Evolutionary conservation across 2,329 filamentous ascomycete species (phyloP), one percentile per base, ranked within the genome.

Genomic region (Xylariaceae sp.): DNA sequence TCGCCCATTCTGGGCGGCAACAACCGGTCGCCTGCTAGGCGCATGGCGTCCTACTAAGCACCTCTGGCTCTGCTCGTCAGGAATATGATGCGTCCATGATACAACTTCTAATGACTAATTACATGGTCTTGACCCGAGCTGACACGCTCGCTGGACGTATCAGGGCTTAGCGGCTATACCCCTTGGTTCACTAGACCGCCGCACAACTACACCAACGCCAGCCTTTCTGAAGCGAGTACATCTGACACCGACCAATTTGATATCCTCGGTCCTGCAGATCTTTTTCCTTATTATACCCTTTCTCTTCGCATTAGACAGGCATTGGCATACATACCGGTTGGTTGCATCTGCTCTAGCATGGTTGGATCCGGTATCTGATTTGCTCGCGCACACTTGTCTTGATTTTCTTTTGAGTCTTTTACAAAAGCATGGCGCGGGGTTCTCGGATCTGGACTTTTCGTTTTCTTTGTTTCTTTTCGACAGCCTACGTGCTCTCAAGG

Each of bases 11-110:
- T 73, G 22, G 22, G 22, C n/a, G 68, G 71, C 44, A 63, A 61
- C 39, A 75, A 80, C 50, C 71, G 77, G 55, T 68, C 69, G 42
- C 70, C 74, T 52, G 67, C 73, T 50, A 73, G 79, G 56, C 78
- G 81, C 39, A 79, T 83, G 75, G 79, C 74, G 38, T 84, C 81
- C 9, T 84, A 81, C 60, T 84, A 42, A 53, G 41, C 30, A 44
- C 26, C 13, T 18, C 7, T 38, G 19, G 17, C 34, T 31, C 32
- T 34, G 32, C 28, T 29, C 12, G 8, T 26, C 24, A 18, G 30
- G 33, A 30, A 41, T 30, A 38, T 12, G 28, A 42, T 42, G 22
- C 28, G 32, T 33, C 44, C 18, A 24, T 28, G 30, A 39, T 28
- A 44, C 32, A 26, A 40, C 9, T 38, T 26, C 6, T 44, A 43